phyloP scores from a whole-genome alignment of 306 rosid genomes.

The Glycine soja region DNA sequence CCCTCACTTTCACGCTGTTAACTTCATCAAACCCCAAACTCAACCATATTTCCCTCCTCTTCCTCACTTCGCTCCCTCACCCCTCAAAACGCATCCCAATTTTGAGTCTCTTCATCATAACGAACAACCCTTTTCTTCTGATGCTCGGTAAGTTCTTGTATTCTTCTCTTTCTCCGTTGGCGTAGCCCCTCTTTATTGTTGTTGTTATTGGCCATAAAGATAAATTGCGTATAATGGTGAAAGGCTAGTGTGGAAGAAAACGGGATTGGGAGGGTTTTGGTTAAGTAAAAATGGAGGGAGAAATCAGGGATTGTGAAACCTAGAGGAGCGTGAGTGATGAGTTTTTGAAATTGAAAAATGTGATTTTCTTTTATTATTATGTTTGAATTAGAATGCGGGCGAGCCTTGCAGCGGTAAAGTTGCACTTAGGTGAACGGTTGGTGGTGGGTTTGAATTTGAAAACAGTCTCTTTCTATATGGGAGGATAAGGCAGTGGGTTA shows the following conservation, averaged over 20 bases:
- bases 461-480: too few relatives aligned
- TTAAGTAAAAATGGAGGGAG: too few relatives aligned
- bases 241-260: background rate
- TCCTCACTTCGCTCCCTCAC: background rate
- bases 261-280: background rate
- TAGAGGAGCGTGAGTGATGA: conserved; percentile 14
- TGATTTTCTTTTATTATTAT: background rate
- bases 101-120: background rate
- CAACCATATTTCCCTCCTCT: background rate
- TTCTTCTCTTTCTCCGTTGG: background rate
- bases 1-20: conserved; percentile 22
- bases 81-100: conserved; percentile 1
- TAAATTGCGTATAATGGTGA: background rate
- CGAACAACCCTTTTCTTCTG: background rate
- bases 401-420: too few relatives aligned
- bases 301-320: conserved; percentile 1
- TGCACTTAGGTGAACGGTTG: too few relatives aligned
- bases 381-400: too few relatives aligned
- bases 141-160: conserved; percentile 42
- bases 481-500: too few relatives aligned
- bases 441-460: too few relatives aligned
- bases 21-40: background rate
- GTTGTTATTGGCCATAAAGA: too few relatives aligned
- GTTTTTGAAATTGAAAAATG: background rate
- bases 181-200: background rate